phyloP scores from a whole-genome alignment of 441 rosid genomes.

The Biscutella auriculata region DNA sequence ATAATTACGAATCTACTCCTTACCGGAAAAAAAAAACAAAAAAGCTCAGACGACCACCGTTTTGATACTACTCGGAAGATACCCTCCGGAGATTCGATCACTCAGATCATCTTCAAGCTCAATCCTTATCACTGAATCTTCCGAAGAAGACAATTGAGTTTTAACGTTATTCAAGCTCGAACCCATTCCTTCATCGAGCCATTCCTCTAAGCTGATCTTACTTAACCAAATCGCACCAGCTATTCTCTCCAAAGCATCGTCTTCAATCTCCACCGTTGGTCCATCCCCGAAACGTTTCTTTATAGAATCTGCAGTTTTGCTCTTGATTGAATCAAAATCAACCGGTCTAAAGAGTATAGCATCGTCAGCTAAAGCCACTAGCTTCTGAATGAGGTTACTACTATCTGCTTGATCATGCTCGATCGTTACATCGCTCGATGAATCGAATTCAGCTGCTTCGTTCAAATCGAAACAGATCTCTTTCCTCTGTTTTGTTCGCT shows the following conservation, averaged over 20 bases:
- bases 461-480: conserved; percentile 70
- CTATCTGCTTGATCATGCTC: conserved; percentile 59
- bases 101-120: conserved; percentile 35
- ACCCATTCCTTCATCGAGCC: conserved; percentile 57
- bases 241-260: conserved; percentile 60
- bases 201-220: conserved; percentile 55
- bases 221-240: conserved; percentile 59
- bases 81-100: conserved; percentile 32
- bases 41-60: conserved; percentile 30
- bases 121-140: conserved; percentile 38
- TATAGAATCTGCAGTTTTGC: conserved; percentile 30
- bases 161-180: conserved; percentile 55
- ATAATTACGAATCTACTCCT: conserved; percentile 14
- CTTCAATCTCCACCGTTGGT: conserved; percentile 38
- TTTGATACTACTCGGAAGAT: conserved; percentile 49
- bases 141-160: conserved; percentile 23
- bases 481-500: conserved; percentile 45
- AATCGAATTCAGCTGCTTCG: conserved; percentile 49
- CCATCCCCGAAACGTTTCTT: conserved; percentile 30
- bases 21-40: neutral
- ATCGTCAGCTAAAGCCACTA: conserved; percentile 38
- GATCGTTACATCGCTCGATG: conserved; percentile 75
- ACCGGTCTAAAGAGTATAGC: conserved; percentile 58
- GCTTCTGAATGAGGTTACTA: conserved; percentile 32
- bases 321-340: conserved; percentile 42